Base-by-base conservation (phyloP, 1,139 yeast genomes). In the Kurtzmaniella natalensis region DNA sequence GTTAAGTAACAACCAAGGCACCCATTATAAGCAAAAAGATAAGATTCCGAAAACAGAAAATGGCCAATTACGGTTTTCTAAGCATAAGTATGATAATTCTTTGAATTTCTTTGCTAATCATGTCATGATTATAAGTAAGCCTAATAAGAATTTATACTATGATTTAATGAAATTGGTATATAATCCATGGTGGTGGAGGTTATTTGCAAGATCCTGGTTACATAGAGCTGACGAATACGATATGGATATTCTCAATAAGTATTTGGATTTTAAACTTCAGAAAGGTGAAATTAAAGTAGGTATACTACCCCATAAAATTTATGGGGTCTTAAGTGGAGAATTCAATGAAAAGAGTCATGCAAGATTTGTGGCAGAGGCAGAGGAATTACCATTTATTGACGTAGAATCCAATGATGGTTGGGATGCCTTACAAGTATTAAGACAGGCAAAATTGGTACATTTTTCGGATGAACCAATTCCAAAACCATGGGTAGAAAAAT, bases 241-340 rank as follows among this genome's bases (percentile, higher is more conserved):
- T 42, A 70, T 72, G 78, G 78, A 74, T 34, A 49, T 73, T 3
- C 45, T 73, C 28, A 74, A 73, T 50, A 59, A 57, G 35, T 60
- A 52, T 25, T 47, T 65, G 37, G 46, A 55, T 31, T 44, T 44
- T 30, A 44, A 51, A 30, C 38, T 59, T 19, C 46, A 45, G 19
- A 45, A 46, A 28, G 22, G 32, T 37, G 8, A 25, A 30, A 51
- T 64, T 5, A 51, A 57, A 30, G 44, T 65, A 9, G 63, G 67
- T 1, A 48, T 71, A 1, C 42, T 73, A 23, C 76, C 77, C 3
- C 78, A 71, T 45, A 48, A 59, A 18, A 57, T 61, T 3, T 71
- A 72, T 42, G 75, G 73, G 3, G 64, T 72, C 4, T 48, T 72
- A 16, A 63, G 76, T 0, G 78, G 78, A 5, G 78, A 73, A 39